A percentile compares a stretch with the other conserved stretches of the same genome.
Conservation (phyloP, 1,284 basidiomycete genomes). For the Papiliotrema nemorosa region DNA sequence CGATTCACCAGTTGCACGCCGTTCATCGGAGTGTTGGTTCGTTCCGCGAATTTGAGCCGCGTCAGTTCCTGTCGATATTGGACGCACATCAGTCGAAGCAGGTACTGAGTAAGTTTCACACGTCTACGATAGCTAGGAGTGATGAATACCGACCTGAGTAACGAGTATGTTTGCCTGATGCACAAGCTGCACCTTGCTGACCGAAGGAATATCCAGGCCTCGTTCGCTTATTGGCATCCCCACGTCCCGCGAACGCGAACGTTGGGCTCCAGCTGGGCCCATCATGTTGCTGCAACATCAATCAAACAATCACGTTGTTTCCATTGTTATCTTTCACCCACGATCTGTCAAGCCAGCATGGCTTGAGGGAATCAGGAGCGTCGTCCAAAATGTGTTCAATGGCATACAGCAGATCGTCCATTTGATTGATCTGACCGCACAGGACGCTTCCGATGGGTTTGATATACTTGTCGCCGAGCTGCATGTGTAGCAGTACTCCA, state of each 20-base stretch:
- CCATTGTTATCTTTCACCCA: too few relatives aligned
- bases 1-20: neutral
- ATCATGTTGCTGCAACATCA: too few relatives aligned
- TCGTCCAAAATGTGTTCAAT: neutral
- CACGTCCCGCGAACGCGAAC: too few relatives aligned
- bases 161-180: conserved; percentile 1
- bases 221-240: too few relatives aligned
- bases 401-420: neutral
- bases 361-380: neutral
- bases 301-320: too few relatives aligned
- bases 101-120: neutral
- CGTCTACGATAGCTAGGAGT: neutral
- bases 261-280: too few relatives aligned
- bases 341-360: neutral
- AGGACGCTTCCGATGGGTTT: neutral
- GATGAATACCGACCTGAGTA: neutral
- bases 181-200: neutral
- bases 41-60: neutral
- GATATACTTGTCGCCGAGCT: neutral
- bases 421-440: neutral
- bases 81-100: neutral
- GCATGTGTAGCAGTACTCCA: neutral
- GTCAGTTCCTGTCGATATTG: neutral
- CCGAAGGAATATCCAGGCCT: too few relatives aligned
- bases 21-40: neutral